These are phyloP conservation scores for Pseudogymnoascus sp. DNA, from an alignment of 2,329 filamentous ascomycete species.

Conservation along the genomic window DNA sequence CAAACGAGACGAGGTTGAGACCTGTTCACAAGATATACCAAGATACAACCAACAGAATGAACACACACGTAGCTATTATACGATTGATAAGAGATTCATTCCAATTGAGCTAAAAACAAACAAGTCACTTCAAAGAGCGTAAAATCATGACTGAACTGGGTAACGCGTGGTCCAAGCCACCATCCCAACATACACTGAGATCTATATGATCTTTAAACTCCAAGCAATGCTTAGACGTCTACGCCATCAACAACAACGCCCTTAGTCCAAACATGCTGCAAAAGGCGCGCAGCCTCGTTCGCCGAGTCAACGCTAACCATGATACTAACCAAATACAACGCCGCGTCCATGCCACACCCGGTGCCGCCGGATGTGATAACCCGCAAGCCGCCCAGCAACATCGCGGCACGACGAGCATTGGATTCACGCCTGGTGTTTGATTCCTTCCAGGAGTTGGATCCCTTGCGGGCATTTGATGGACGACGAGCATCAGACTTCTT, in stretches of 20 bases:
- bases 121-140: neutral
- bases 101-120: slow-evolving; percentile 6
- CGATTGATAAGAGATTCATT: neutral
- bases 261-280: slow-evolving; percentile 83
- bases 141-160: slow-evolving; percentile 3
- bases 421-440: slow-evolving; percentile 70
- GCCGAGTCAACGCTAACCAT: slow-evolving; percentile 71
- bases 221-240: slow-evolving; percentile 54
- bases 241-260: slow-evolving; percentile 76
- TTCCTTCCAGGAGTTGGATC: slow-evolving; percentile 72
- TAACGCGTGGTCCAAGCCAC: neutral
- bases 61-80: neutral
- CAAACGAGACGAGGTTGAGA: neutral
- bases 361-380: slow-evolving; percentile 76
- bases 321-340: slow-evolving; percentile 76
- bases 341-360: slow-evolving; percentile 73
- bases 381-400: slow-evolving; percentile 54
- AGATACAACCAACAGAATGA: neutral
- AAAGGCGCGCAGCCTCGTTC: slow-evolving; percentile 62
- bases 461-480: slow-evolving; percentile 63
- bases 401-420: slow-evolving; percentile 54
- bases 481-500: slow-evolving; percentile 61
- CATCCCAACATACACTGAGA: slow-evolving; percentile 8
- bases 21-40: neutral
- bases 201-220: slow-evolving; percentile 8